Percentiles rank a stretch among this genome's conserved stretches.
These are phyloP conservation scores for Clausena lansium DNA, from an alignment of 345 rosid genomes.

Conservation along the genomic window DNA sequence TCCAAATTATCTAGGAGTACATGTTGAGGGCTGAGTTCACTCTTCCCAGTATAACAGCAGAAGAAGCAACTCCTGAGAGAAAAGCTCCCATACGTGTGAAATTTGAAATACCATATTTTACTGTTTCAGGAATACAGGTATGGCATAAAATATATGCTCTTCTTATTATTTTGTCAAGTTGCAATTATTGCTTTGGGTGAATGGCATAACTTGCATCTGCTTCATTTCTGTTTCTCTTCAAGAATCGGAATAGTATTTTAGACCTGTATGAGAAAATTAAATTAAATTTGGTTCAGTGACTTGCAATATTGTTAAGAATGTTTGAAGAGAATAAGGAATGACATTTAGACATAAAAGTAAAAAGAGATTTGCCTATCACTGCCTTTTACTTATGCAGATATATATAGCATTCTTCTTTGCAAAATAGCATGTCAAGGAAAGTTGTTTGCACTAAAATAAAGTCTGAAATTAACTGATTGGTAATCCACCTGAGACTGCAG, in stretches of 20 bases:
- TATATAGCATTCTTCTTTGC: not conserved
- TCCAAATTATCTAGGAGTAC: conserved; percentile 57
- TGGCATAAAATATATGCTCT: conserved; percentile 11
- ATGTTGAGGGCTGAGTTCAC: conserved; percentile 88
- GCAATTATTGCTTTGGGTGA: conserved; percentile 5
- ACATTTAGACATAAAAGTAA: not conserved
- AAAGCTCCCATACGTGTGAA: conserved; percentile 91
- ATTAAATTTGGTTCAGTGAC: not conserved
- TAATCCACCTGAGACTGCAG: conserved; percentile 1
- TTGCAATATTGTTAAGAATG: not conserved
- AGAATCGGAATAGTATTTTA: not conserved
- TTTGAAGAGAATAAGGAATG: not conserved
- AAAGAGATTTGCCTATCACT: not conserved
- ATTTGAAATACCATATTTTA: conserved; percentile 94
- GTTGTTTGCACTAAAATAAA: not conserved
- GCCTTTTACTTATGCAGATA: not conserved
- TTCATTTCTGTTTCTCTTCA: not conserved
- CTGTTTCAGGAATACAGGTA: conserved; percentile 96
- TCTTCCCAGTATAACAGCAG: conserved; percentile 85
- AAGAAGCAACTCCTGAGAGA: conserved; percentile 78
- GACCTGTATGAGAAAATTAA: not conserved
- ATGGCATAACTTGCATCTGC: conserved; percentile 1
- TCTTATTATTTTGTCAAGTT: not conserved
- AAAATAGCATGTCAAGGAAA: not conserved
- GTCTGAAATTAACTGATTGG: not conserved